Base-by-base conservation (phyloP, 805 yeast species). In the Huiozyma sinensis region DNA sequence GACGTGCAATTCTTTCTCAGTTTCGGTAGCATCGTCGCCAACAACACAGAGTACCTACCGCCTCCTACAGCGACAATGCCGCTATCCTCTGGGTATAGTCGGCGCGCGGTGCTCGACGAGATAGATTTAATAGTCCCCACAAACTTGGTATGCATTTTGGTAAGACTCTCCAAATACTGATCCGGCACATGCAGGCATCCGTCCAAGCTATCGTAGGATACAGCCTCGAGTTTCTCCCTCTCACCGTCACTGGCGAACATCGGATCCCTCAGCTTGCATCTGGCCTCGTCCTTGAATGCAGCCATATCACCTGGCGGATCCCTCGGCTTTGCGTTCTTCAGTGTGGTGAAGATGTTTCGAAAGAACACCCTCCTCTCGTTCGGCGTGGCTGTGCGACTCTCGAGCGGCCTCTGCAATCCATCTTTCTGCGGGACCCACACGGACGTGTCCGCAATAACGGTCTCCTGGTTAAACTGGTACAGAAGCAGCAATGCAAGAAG, bases 21-120 rank as follows among this genome's bases (percentile, higher is more conserved):
- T 39, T 68, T 61, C 48, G 67, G 65, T 6, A 82, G 64, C 7
- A 81, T 71, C 6, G 79, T 56, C 28, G 79, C 61, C 1, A 83
- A 68, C 28, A 82, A 61, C 75, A 84, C 75, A 40, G 83, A 79
- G 53, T 75, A 82, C 46, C 70, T 70, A 3, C 85, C 85, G 40
- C 90, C 90, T n/a, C 86, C 90, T 39, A 82, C 79, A 45, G 76
- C 75, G 0, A 82, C 81, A 28, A 81, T 76, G 6, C 89, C 90
- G 45, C 72, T 66, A 1, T 81, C 78, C n/a, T 48, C 48, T 8
- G 54, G 47, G 43, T 49, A 54, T 7, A 54, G 28, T 10, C 29
- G 33, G 6, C 45, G 30, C 2, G 35, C 28, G 8, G 30, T 11
- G 13, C 27, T 27, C 4, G 12, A 27, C 4, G 44, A 33, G 13